These are phyloP conservation scores for Dunaliella sp. DNA, from an alignment of 139 green algal species.

Conservation along the genomic window DNA sequence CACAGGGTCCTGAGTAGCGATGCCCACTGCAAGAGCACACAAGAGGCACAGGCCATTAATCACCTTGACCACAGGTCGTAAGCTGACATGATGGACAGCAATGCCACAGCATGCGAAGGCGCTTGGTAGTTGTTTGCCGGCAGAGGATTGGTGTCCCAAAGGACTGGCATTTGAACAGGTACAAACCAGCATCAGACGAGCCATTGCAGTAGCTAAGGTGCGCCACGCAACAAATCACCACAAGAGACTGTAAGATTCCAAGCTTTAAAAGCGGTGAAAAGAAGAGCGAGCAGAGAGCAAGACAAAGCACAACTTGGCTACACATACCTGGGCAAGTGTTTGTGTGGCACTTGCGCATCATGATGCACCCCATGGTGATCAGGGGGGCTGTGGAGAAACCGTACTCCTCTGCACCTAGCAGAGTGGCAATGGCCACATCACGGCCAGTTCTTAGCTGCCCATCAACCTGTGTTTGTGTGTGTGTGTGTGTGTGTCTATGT, in stretches of 20 bases:
- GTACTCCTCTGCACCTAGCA: constrained; percentile 96
- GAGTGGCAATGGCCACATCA: constrained; percentile 81
- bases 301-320: neutral
- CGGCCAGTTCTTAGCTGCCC: constrained; percentile 93
- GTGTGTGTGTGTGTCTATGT: too few species aligned
- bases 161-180: too few species aligned
- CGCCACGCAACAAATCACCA: neutral
- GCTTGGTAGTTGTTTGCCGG: too few species aligned
- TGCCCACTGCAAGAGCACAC: constrained; percentile 87
- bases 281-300: neutral
- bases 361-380: constrained; percentile 95
- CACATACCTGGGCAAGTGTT: constrained; percentile 89
- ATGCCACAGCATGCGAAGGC: too few species aligned
- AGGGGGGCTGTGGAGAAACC: constrained; percentile 93
- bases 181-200: neutral
- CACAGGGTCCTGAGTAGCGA: too few species aligned
- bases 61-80: too few species aligned
- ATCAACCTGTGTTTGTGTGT: constrained; percentile 84
- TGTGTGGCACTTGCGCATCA: constrained; percentile 99
- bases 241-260: neutral
- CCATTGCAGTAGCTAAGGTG: neutral
- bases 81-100: too few species aligned
- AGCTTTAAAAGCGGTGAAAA: neutral
- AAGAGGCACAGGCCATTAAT: too few species aligned
- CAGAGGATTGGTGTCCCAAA: too few species aligned